phyloP scores from a whole-genome alignment of 2,329 filamentous ascomycete genomes.

The Diaporthe sp. region DNA sequence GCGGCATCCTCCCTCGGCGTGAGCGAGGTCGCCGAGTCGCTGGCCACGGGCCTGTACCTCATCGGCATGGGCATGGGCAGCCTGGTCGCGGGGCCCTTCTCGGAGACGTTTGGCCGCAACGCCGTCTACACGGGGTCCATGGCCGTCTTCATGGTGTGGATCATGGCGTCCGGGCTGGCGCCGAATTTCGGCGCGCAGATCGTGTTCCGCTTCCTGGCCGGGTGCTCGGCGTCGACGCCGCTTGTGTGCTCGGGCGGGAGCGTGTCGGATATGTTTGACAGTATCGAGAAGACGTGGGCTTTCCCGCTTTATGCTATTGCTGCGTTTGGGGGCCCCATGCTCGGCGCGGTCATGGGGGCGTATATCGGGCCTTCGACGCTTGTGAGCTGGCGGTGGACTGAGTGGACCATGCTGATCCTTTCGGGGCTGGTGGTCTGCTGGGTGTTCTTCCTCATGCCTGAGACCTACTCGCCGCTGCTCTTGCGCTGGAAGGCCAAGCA shows the following conservation, averaged over 20 bases:
- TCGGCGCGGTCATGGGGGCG: conserved; percentile 64
- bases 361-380: conserved; percentile 73
- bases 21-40: conserved; percentile 62
- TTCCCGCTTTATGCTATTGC: conserved; percentile 62
- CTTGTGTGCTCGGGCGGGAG: conserved; percentile 58
- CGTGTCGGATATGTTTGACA: conserved; percentile 56
- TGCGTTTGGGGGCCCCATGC: conserved; percentile 56
- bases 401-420: conserved; percentile 77
- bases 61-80: conserved; percentile 55
- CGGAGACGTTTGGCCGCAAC: conserved; percentile 56
- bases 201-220: conserved; percentile 62
- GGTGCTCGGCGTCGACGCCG: conserved; percentile 60
- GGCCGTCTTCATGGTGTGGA: conserved; percentile 58
- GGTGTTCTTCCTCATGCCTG: conserved; percentile 73
- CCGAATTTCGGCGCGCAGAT: conserved; percentile 59
- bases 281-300: conserved; percentile 52
- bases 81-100: conserved; percentile 54
- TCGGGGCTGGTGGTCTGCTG: conserved; percentile 67
- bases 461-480: conserved; percentile 72
- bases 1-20: conserved; percentile 62
- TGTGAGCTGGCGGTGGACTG: conserved; percentile 71
- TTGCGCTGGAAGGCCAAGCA: conserved; percentile 71
- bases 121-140: conserved; percentile 56
- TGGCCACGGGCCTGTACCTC: conserved; percentile 59
- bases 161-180: conserved; percentile 58